Base-by-base conservation (phyloP, 1,284 basidiomycete species). In the Mycosarcoma maydis region DNA sequence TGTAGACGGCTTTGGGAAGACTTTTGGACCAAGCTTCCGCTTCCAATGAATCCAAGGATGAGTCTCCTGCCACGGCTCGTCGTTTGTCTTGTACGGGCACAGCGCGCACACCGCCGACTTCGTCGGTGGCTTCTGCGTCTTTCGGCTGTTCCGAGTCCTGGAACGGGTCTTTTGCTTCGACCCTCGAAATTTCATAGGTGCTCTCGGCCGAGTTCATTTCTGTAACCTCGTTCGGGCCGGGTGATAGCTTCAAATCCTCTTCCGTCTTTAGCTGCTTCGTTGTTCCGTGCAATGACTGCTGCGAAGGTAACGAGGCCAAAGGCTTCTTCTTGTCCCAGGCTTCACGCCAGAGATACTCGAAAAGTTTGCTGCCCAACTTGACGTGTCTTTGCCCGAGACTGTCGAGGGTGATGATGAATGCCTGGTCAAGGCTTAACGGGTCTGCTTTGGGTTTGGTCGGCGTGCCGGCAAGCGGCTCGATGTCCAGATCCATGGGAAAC, bases 361-460 rank as follows among this genome's bases (percentile, higher is more conserved):
- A 83, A 14, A 98, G 86, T 16, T 85, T 85, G 37, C 84, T 89
- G 38, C 85, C 80, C 1, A 89, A 91, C 19, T 87, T 85, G 0
- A 83, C 83, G 82, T 97, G 95, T 14, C 83, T 82, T 11, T 84
- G 83, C 0, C 90, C 89, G 24, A 98, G 86, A 1, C 94, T 97
- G 80, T 98, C 95, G 48, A 98, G 69, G 14, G 70, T 69, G 30
- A 78, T 61, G 29, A 78, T 55, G 40, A 73, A 67, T 1, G 65
- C 54, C 23, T 59, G 48, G 6, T 69, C 47, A 13, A 56, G 42
- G 22, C 58, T 30, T 2, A 49, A 19, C 3, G 50, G 13, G 14
- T 10, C 27, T 6, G 24, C 6, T 6, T 22, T 8, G 9, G 4
- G 6, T 34, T 46, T 48, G 1, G 54, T 10, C 7, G 45, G 39